Conservation (phyloP, 2,329 filamentous ascomycete genomes). For the Diaporthe aspalathi region DNA sequence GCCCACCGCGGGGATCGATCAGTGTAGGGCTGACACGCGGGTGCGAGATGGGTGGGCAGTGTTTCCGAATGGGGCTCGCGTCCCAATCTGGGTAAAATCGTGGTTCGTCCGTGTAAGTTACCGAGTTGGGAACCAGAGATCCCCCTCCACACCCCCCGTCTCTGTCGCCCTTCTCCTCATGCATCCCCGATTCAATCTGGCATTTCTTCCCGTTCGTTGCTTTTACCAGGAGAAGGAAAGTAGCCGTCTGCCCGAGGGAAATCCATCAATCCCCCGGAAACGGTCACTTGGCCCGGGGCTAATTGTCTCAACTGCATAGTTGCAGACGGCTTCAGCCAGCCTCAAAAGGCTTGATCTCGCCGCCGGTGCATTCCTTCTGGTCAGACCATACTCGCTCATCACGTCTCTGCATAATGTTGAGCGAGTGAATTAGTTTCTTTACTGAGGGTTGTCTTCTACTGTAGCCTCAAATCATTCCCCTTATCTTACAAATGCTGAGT, state of each 20-base stretch:
- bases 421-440: slow-evolving; percentile 11
- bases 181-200: slow-evolving; percentile 11
- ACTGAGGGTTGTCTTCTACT: slow-evolving; percentile 14
- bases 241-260: neutral
- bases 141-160: slow-evolving; percentile 4
- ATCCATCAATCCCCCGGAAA: neutral
- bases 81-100: slow-evolving; percentile 38
- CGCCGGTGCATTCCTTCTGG: neutral
- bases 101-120: slow-evolving; percentile 38
- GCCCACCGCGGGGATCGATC: neutral
- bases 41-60: neutral
- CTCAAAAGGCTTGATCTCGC: neutral
- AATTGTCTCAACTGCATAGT: neutral
- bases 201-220: slow-evolving; percentile 1
- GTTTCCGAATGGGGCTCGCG: slow-evolving; percentile 17
- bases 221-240: neutral
- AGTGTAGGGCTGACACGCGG: slow-evolving; percentile 23
- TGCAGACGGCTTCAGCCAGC: slow-evolving; percentile 8
- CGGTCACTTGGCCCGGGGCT: slow-evolving; percentile 13
- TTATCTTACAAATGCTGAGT: neutral
- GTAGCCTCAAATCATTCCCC: neutral
- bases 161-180: neutral
- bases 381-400: neutral
- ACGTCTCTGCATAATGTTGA: neutral
- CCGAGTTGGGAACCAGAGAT: slow-evolving; percentile 34